These are phyloP conservation scores for Talaromyces marneffei DNA, from an alignment of 2,329 filamentous ascomycete genomes.

Conservation along the genomic window DNA sequence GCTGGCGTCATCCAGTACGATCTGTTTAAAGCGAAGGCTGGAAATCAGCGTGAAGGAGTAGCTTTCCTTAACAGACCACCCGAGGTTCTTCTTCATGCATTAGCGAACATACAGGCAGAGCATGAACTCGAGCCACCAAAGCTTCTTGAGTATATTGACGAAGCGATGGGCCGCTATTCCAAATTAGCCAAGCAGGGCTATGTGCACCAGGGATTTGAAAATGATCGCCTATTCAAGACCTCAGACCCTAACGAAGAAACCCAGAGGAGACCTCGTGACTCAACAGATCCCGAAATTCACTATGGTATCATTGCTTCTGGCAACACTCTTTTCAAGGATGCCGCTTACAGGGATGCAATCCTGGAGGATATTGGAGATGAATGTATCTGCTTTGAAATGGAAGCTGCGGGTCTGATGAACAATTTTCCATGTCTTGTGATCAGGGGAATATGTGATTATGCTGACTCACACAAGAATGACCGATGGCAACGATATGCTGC, in stretches of 20 bases:
- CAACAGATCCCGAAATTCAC: slow-evolving; percentile 15
- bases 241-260: slow-evolving; percentile 3
- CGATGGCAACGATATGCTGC: not conserved
- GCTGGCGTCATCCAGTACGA: slow-evolving; percentile 25
- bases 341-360: no score
- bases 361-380: no score
- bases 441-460: not conserved
- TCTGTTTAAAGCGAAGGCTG: slow-evolving; percentile 16
- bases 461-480: not conserved
- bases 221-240: slow-evolving; percentile 18
- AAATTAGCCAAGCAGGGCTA: slow-evolving; percentile 11
- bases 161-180: not conserved
- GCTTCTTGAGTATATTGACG: slow-evolving; percentile 5
- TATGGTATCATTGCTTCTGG: slow-evolving; percentile 25
- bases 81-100: slow-evolving; percentile 17
- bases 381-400: not conserved
- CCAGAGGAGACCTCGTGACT: slow-evolving; percentile 8
- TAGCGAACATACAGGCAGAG: slow-evolving; percentile 16
- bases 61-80: slow-evolving; percentile 19
- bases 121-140: slow-evolving; percentile 15
- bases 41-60: slow-evolving; percentile 12
- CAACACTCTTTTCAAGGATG: slow-evolving; percentile 17
- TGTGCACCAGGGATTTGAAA: slow-evolving; percentile 15
- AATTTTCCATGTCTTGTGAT: not conserved
- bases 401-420: no score